These are phyloP conservation scores for Ophiostoma australiae DNA, from an alignment of 2,329 filamentous ascomycete species.

Conservation along the genomic window DNA sequence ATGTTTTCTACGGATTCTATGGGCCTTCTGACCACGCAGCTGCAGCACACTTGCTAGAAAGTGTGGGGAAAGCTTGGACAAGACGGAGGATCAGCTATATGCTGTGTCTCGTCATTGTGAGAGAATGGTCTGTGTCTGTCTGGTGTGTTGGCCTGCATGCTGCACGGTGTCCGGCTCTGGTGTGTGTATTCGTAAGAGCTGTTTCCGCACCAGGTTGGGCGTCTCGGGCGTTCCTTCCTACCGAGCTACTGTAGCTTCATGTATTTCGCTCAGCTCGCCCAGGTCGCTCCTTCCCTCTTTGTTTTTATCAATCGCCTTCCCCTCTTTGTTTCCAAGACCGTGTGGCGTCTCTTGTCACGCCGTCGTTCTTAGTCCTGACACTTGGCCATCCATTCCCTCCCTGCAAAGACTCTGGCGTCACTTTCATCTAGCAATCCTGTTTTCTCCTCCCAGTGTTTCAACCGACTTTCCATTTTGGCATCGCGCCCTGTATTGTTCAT, in stretches of 20 bases:
- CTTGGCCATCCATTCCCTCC: not conserved
- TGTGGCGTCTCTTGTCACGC: not conserved
- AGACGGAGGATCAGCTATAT: constrained; percentile 16
- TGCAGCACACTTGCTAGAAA: constrained; percentile 18
- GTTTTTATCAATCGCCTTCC: not conserved
- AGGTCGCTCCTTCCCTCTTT: not conserved
- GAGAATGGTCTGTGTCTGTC: not conserved
- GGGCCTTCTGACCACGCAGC: constrained; percentile 15
- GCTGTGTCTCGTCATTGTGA: constrained; percentile 15
- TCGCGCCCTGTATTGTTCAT: not conserved
- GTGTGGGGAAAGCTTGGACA: constrained; percentile 24
- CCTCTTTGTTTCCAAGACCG: not conserved
- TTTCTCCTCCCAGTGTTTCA: not conserved
- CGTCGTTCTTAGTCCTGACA: not conserved
- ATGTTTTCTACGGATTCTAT: constrained; percentile 5
- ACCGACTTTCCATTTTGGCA: not conserved
- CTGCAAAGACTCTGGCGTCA: not conserved
- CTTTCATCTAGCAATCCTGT: not conserved
- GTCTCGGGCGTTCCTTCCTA: not conserved
- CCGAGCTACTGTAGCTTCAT: not conserved
- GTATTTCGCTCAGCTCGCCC: not conserved
- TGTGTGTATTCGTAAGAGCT: constrained; percentile 4
- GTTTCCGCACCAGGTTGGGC: not conserved
- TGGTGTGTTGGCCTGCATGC: not conserved
- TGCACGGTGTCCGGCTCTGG: not conserved